A percentile compares a stretch with the other conserved stretches of the same genome.
Conservation (phyloP, 257 asterid genomes). For the Fraxinus americana region DNA sequence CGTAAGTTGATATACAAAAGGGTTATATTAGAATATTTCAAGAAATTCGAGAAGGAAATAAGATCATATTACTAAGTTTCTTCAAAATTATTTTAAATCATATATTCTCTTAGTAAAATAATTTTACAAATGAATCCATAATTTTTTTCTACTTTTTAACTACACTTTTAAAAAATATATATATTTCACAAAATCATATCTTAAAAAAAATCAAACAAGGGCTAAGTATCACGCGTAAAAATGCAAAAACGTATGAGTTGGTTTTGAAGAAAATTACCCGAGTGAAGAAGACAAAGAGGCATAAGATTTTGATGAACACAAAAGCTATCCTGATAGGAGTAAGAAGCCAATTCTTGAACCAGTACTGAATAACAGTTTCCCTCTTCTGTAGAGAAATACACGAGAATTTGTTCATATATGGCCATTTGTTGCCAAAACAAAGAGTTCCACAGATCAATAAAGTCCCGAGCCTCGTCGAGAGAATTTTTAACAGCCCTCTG, state of each 20-base stretch:
- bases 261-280: slow-evolving; percentile 40
- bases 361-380: slow-evolving; percentile 59
- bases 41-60: no score
- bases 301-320: slow-evolving; percentile 68
- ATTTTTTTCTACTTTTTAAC: no score
- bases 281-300: slow-evolving; percentile 61
- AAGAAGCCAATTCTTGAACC: slow-evolving; percentile 52
- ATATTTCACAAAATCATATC: no score
- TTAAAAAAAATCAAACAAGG: no score
- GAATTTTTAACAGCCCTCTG: slow-evolving; percentile 39
- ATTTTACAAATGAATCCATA: no score
- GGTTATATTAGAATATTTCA: no score
- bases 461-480: slow-evolving; percentile 74
- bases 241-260: neutral
- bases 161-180: no score
- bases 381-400: slow-evolving; percentile 59
- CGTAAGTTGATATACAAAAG: no score
- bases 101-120: no score
- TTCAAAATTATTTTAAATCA: no score
- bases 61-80: no score
- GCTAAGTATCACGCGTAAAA: no score
- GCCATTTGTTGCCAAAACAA: slow-evolving; percentile 55
- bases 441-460: slow-evolving; percentile 58
- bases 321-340: slow-evolving; percentile 80
- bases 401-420: slow-evolving; percentile 58